Base-by-base conservation (phyloP, 2,329 filamentous ascomycete genomes). In the Aspergillus tamarii region DNA sequence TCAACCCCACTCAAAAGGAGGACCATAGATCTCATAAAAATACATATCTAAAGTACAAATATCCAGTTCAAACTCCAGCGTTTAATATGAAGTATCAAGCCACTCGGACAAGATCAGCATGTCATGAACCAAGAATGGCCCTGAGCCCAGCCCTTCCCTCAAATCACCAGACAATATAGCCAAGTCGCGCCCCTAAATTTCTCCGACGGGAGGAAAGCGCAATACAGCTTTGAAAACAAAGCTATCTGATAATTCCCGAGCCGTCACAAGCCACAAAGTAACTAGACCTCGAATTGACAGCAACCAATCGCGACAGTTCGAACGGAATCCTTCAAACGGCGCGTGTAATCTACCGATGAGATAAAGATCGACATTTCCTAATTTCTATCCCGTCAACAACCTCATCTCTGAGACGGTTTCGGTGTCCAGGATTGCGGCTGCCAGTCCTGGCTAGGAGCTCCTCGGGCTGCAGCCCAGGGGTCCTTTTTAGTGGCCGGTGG, bases 341-440 rank as follows among this genome's bases (percentile, higher is more conserved):
- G 14, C 26, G 9, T 10, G 21, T 52, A 52, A 52, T 34, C 28
- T 32, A 32, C 28, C 48, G 48, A 10, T 16, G 19, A 52, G 11
- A 52, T 52, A 21, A 34, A 52, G 48, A 52, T 52, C 16, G 28
- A 52, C 28, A 32, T 21, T 21, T 30, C 48, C 6, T 52, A 52
- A 52, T 52, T 52, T 52, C 28, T 52, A 32, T 52, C 14, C n/a
- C 52, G 34, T 39, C 34, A 10, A n/a, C 19, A n/a, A 9, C 34
- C 16, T 76, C 72, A 80, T 64, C 74, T 70, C 69, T 78, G 81
- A 34, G 74, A 73, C n/a, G 80, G 68, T 2, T 76, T 76, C 4
- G 87, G 87, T 6, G 75, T 79, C 89, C 89, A 92, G 3, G 87
- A 79, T 55, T 85, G 73, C 0, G 90, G 90, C 75, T 91, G 87